Conservation (phyloP, 1,139 yeast genomes). For the Scheffersomyces cryptocercus region DNA sequence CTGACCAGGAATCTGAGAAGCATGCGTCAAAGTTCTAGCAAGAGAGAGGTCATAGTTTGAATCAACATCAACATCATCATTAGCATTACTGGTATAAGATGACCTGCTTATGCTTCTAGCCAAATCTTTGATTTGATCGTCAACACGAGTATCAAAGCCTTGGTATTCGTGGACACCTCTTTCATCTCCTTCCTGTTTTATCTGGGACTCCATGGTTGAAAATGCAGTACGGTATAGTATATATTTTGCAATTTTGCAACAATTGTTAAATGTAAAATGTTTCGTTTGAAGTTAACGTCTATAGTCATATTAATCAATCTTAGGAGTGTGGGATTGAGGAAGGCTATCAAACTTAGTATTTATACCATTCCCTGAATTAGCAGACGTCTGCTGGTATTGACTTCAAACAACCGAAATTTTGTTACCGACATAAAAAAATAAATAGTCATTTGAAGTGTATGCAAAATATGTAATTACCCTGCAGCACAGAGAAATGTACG, state of each 20-base stretch:
- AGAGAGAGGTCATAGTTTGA: slow-evolving; percentile 11
- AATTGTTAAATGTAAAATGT: background rate
- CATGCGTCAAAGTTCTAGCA: slow-evolving; percentile 17
- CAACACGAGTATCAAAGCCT: slow-evolving; percentile 17
- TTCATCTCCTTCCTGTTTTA: slow-evolving; percentile 11
- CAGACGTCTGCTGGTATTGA: no score
- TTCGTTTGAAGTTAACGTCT: no score
- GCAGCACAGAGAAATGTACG: no score
- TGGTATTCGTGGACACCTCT: slow-evolving; percentile 21
- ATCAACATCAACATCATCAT: slow-evolving; percentile 26
- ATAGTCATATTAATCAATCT: no score
- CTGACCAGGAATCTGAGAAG: background rate
- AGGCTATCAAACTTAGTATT: no score
- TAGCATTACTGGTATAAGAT: slow-evolving; percentile 27
- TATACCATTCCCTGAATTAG: no score
- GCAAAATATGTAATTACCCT: no score
- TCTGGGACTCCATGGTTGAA: background rate
- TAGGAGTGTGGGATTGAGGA: no score
- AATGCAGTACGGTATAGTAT: background rate
- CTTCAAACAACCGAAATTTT: no score
- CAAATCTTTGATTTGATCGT: slow-evolving; percentile 23
- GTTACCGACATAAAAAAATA: no score
- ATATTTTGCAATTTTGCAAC: background rate
- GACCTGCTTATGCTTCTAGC: slow-evolving; percentile 31
- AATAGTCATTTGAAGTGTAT: no score